phyloP scores from a whole-genome alignment of 148 eudicot species.

The Agrostemma githago region DNA sequence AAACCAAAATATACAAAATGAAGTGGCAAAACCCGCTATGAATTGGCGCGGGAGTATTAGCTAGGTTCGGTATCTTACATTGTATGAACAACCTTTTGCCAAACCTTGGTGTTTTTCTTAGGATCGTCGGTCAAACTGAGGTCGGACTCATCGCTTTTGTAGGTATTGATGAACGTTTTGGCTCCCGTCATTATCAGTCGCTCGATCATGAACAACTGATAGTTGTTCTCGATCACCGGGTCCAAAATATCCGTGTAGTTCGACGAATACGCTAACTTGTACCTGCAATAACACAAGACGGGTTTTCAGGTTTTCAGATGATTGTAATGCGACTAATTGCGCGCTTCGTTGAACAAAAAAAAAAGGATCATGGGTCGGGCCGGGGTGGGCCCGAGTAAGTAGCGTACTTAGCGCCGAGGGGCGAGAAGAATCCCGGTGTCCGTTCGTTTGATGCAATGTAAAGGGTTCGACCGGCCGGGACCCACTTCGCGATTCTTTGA shows the following conservation, averaged over 20 bases:
- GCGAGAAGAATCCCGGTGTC: slow-evolving; percentile 78
- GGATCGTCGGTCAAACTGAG: slow-evolving; percentile 84
- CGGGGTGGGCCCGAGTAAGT: not conserved
- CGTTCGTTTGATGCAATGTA: slow-evolving; percentile 92
- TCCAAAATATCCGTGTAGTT: slow-evolving; percentile 71
- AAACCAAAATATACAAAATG: not conserved
- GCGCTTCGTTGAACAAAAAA: no score
- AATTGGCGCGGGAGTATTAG: slow-evolving; percentile 43
- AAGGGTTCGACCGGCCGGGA: slow-evolving; percentile 73
- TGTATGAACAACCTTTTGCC: slow-evolving; percentile 70
- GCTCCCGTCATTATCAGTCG: slow-evolving; percentile 88
- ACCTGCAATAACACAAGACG: slow-evolving; percentile 38
- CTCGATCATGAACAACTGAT: slow-evolving; percentile 90
- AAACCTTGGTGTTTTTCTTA: slow-evolving; percentile 69
- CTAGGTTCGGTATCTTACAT: slow-evolving; percentile 41
- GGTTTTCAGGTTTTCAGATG: no score
- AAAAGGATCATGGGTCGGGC: no score
- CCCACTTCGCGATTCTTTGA: slow-evolving; percentile 72
- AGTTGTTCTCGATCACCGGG: slow-evolving; percentile 75
- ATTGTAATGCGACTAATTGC: no score
- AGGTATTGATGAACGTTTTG: slow-evolving; percentile 67
- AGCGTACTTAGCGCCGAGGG: slow-evolving; percentile 60
- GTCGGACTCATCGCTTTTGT: slow-evolving; percentile 64
- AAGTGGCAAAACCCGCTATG: not conserved
- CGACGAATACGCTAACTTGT: slow-evolving; percentile 82